These are phyloP conservation scores for Taiozyma sp. DNA, from an alignment of 1,139 yeast species.

Conservation along the genomic window DNA sequence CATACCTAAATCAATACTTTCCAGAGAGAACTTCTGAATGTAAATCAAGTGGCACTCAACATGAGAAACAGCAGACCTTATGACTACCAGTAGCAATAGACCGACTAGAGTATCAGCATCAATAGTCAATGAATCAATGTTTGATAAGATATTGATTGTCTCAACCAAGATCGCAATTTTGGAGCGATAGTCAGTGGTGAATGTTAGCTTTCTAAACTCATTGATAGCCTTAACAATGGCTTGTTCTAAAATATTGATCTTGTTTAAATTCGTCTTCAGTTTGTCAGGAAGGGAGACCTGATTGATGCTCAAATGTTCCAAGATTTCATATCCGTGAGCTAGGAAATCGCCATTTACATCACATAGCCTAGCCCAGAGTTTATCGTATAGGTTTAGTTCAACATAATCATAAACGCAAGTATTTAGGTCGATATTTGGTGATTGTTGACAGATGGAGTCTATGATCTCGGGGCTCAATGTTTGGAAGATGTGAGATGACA, in stretches of 20 bases:
- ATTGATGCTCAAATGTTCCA: conserved; percentile 58
- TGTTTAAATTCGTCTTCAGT: conserved; percentile 30
- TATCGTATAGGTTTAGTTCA: conserved; percentile 62
- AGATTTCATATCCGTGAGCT: conserved; percentile 32
- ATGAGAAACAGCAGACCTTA: conserved; percentile 55
- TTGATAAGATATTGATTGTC: conserved; percentile 51
- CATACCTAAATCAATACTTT: conserved; percentile 42
- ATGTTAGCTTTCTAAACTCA: conserved; percentile 47
- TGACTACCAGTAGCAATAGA: conserved; percentile 64
- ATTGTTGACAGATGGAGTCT: conserved; percentile 26
- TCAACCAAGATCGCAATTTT: conserved; percentile 51
- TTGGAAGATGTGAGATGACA: conserved; percentile 38
- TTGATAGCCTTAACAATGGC: conserved; percentile 59
- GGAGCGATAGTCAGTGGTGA: conserved; percentile 45
- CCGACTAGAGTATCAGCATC: conserved; percentile 85
- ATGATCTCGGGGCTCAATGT: conserved; percentile 28
- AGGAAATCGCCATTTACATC: conserved; percentile 29
- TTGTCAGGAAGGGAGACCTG: conserved; percentile 61
- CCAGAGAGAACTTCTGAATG: conserved; percentile 56
- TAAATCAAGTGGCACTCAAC: conserved; percentile 64
- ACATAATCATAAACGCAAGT: conserved; percentile 63
- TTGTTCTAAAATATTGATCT: conserved; percentile 34
- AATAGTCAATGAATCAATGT: conserved; percentile 32
- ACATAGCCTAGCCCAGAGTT: conserved; percentile 53
- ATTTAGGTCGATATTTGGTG: conserved; percentile 48